Conservation (phyloP, 2,329 filamentous ascomycete species). For the Penicillium concentricum region DNA sequence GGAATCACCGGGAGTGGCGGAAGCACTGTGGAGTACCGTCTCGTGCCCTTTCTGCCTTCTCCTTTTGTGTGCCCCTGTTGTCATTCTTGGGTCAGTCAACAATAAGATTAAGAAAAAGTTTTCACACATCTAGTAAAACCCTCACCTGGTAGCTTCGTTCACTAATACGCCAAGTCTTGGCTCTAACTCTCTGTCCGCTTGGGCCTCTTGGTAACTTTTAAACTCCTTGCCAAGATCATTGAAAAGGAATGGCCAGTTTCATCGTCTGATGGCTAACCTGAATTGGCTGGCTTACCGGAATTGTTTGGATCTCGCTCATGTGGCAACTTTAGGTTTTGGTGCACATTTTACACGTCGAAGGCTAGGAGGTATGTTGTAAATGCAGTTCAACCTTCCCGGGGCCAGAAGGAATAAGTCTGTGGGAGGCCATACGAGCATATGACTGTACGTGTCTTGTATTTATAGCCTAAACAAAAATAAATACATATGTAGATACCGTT, state of each 20-base stretch:
- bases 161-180: slow-evolving; percentile 1
- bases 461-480: neutral
- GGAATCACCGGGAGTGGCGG: neutral
- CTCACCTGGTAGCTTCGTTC: neutral
- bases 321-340: neutral
- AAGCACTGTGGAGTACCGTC: neutral
- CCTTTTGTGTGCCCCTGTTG: neutral
- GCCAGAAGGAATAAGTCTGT: neutral
- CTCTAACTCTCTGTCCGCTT: neutral
- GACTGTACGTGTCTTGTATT: neutral
- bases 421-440: neutral
- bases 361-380: neutral
- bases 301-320: neutral
- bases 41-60: neutral
- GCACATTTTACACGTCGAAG: neutral
- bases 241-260: neutral
- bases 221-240: neutral
- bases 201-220: neutral
- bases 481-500: neutral
- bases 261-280: neutral
- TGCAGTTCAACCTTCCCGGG: neutral
- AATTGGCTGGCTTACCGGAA: neutral
- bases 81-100: neutral
- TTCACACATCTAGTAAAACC: neutral
- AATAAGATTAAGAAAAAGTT: neutral